Base-by-base conservation (phyloP, 202 grass and related monocot species). In the Saccharum hybrid region DNA sequence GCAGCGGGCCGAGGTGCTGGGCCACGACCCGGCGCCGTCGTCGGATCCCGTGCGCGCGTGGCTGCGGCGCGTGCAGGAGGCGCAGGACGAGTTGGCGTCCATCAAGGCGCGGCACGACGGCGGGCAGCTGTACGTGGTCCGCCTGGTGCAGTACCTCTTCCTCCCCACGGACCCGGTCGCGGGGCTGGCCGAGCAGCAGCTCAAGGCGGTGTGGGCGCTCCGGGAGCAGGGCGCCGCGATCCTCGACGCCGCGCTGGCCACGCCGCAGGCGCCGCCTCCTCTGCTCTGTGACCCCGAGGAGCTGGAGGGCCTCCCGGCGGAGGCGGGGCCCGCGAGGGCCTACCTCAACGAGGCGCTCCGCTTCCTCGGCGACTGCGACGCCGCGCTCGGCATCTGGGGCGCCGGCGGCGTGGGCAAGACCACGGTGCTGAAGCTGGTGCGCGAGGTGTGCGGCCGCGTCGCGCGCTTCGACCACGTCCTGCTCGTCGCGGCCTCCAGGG, bases 361-460 rank as follows among this genome's bases (percentile, higher is more conserved):
- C 15, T 89, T 87, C 52, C 82, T 92, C 67, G 82, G 84, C 28
- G 77, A 82, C 40, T 21, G 54, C 62, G 74, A 86, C 43, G 62
- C 68, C 5, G 34, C 85, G 63, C 77, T 92, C 8, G 90, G 87
- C 34, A 68, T 92, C 43, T 89, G 71, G 49, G 90, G 90, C 41
- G 45, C 79, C 19, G 84, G 90, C 59, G 90, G 90, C 22, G 87
- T 92, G n/a, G 90, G 90, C 42, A 92, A 92, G 77, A 76, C 81
- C 33, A 81, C 80, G 48, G 14, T 85, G 62, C 81, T 92, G 0
- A 78, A 16, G 81, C 68, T 63, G 21, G 82, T 90, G 59, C 87
- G 85, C 60, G 79, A 82, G 14, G 34, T 36, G 21, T 87, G 85
- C 77, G 37, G 63, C 28, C 72, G 49, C 80, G 80, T 90, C 23